Evolutionary conservation across 495 filamentous ascomycete genomes (phyloP), one percentile per base, ranked within the genome.

Genomic region (Neurospora pannonica): DNA sequence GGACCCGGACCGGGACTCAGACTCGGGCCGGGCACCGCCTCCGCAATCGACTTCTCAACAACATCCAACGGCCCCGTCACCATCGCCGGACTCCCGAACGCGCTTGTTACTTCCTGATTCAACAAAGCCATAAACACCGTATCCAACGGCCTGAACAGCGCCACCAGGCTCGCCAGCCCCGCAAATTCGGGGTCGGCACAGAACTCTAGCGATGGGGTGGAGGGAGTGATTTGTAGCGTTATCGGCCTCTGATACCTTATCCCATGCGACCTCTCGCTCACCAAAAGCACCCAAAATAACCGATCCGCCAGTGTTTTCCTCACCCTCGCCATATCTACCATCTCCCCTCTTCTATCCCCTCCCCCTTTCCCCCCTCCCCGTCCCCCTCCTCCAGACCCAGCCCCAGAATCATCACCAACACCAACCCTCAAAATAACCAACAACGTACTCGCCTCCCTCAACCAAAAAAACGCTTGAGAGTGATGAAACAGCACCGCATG

Each of bases 241-340:
- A 93, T 86, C 43, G 92, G 89, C 75, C 90, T 83, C 80, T 92
- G 85, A 77, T 89, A 84, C 76, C 93, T 90, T n/a, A 94, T 86
- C 10, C 91, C 92, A 78, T 94, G 92, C 9, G 91, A 89, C 81
- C 89, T 85, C 80, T 92, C 90, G 1, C 88, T 88, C 8, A 91
- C 82, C 42, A 92, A 83, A 9, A 92, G 80, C 1, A 92, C 79
- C 90, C 89, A 92, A 77, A 88, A 92, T 0, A 92, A 80, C 13
- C 87, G 81, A 31, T 77, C 73, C 2, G 78, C 77, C 4, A 82
- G 40, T 1, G 15, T 17, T 28, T 19, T 62, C 11, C 28, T 15
- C 5, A 19, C 2, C 3, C 1, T 31, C 3, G 15, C 3, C 28
- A 48, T 4, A 15, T 83, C 72, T 2, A 3, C n/a, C 43, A 19